These are phyloP conservation scores for Silene uniflora DNA, from an alignment of 148 eudicot genomes.

Conservation along the genomic window DNA sequence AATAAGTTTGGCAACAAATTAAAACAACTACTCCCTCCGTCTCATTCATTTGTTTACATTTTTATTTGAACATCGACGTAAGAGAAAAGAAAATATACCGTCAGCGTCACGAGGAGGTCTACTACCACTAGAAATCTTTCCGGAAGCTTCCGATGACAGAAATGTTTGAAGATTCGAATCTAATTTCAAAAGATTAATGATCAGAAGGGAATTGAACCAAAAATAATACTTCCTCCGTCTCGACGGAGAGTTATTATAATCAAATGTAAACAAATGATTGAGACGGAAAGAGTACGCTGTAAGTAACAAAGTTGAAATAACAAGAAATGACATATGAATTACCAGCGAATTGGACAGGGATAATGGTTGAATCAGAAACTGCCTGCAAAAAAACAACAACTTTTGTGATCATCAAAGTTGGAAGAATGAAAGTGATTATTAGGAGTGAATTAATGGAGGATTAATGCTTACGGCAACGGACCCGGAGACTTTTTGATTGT, in stretches of 20 bases:
- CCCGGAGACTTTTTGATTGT: slow-evolving; percentile 48
- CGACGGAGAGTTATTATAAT: too few species aligned
- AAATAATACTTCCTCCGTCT: too few species aligned
- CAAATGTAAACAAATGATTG: too few species aligned
- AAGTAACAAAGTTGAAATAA: too few species aligned
- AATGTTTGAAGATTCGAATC: slow-evolving; percentile 82
- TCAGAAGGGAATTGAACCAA: background rate
- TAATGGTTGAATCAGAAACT: slow-evolving; percentile 53
- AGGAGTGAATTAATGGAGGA: too few species aligned
- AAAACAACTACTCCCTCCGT: too few species aligned
- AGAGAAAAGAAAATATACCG: slow-evolving; percentile 29
- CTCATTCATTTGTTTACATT: too few species aligned
- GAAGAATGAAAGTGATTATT: too few species aligned
- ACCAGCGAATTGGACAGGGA: slow-evolving; percentile 65
- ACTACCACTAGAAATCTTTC: slow-evolving; percentile 58
- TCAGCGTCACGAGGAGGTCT: slow-evolving; percentile 90
- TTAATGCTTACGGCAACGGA: slow-evolving; percentile 44
- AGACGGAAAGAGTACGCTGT: too few species aligned
- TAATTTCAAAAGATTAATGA: slow-evolving; percentile 16
- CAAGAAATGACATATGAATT: background rate
- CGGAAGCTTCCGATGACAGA: slow-evolving; percentile 65
- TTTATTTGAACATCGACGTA: too few species aligned
- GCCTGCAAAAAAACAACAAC: slow-evolving; percentile 42
- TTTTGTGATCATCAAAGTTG: too few species aligned
- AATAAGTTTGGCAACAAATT: too few species aligned